Evolutionary conservation across 2,329 filamentous ascomycete genomes (phyloP), one percentile per base, ranked within the genome.

Genomic region (Arachnomyces sp.): DNA sequence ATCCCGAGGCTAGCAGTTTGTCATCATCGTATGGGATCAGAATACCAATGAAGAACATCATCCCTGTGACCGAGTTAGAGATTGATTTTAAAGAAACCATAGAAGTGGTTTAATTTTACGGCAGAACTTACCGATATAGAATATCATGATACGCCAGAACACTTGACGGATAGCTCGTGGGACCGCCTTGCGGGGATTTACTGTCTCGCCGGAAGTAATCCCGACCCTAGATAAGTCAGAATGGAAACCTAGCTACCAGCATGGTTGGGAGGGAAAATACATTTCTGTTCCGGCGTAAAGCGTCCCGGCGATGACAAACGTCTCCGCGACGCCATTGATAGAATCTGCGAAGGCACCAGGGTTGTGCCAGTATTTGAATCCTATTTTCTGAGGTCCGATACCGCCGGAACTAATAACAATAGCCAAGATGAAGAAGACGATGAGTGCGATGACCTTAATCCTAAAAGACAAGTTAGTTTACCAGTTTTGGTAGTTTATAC

Each of bases 41-140:
- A 2, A 90, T 69, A 7, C 84, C 82, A 44, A 84, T 85, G 65
- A 86, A 86, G 55, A 87, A 77, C 25, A 82, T 82, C 7, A 74
- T 75, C 28, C 82, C 82, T 61, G 29, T 4, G 21, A 25, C 9
- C 5, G 8, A 21, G n/a, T 36, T 42, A 34, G 11, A 3, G n/a
- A 11, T n/a, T 38, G 17, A 6, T 25, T 13, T 11, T 15, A 28
- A 39, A 8, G 13, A 9, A 11, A 7, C 14, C 14, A 1, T 15
- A 29, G 8, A 12, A 14, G 21, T 5, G 16, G 14, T n/a, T n/a
- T n/a, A 17, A 16, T 21, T 14, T 16, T 4, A 18, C 4, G 9
- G 14, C 7, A 16, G 4, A 35, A 39, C 48, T 37, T 43, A 57
- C 59, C 58, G 71, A 86, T 80, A 36, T 83, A 79, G 43, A 81